Base-by-base conservation (phyloP, 345 rosid genomes). In the Salix suchowensis region DNA sequence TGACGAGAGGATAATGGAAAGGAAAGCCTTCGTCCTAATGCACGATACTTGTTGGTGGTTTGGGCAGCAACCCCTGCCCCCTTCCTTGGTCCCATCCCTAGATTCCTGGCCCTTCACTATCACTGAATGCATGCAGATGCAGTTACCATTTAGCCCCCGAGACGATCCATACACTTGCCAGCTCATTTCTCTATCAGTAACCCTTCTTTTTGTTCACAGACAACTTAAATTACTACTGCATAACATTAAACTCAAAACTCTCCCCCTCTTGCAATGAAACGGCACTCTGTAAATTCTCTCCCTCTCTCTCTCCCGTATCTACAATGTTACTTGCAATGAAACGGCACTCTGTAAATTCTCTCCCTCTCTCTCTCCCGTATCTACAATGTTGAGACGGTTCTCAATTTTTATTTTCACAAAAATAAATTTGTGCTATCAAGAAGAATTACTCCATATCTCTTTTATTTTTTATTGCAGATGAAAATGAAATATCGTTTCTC, bases 31-130 rank as follows among this genome's bases (percentile, higher is more conserved):
- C 73, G 80, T 75, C 84, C 68, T 55, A 67, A 48, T 76, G 86
- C 96, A 91, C 82, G 91, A 88, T 82, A 73, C 75, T 40, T 91
- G 95, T 89, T 87, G 92, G 95, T 89, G 84, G 91, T 87, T 89
- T 88, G 55, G 91, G 91, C 85, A 83, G 87, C 96, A 91, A 81
- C 46, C 77, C 82, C 96, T 91, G 89, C 79, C 88, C 90, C 82
- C 77, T 65, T 48, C 65, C 37, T 78, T 84, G 88, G 91, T 42
- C 93, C 88, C 89, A 84, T 88, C 88, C 83, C 68, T 79, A 83
- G 84, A 85, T 86, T 88, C 89, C 88, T 79, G 74, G 76, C 60
- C 73, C 58, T 50, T 67, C 71, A 16, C 71, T 64, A 69, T 72
- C 62, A 58, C 36, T 52, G 58, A 8, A 14, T 61, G 21, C 71